Evolutionary conservation across 768 basidiomycete genomes (phyloP).

Genomic region (Boletus speciosus): DNA sequence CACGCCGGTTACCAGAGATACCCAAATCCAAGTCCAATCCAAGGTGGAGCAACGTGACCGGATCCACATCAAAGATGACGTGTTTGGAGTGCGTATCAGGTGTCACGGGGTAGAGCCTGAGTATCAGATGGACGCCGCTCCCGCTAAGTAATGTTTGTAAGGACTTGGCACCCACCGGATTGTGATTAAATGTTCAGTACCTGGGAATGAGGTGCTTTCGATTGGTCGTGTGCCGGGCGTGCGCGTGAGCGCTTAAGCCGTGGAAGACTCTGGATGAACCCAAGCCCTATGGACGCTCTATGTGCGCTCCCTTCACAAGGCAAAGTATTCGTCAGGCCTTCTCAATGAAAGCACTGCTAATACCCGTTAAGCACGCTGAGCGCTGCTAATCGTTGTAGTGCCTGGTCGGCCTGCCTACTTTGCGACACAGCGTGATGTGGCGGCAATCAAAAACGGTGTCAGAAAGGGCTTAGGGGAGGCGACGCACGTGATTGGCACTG

Average conservation of each 20-base stretch:
- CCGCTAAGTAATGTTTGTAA: not conserved
- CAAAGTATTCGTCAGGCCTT: too few relatives aligned
- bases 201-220: not conserved
- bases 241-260: not conserved
- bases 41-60: not conserved
- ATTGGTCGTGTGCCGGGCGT: not conserved
- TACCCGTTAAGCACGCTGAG: not conserved
- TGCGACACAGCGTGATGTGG: not conserved
- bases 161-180: not conserved
- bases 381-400: not conserved
- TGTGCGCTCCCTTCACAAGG: conserved; percentile 10
- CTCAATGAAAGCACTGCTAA: not conserved
- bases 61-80: not conserved
- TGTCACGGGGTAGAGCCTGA: not conserved
- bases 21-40: not conserved
- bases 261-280: not conserved
- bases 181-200: not conserved
- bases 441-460: not conserved
- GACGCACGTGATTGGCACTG: conserved; percentile 14
- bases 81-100: not conserved
- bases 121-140: not conserved
- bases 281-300: conserved; percentile 6
- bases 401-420: not conserved
- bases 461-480: not conserved
- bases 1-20: not conserved